Percentiles rank a stretch among this genome's conserved stretches.
These are phyloP conservation scores for Oehlia diaphana DNA, from an alignment of 192 early-diverging fungal genomes.

Conservation along the genomic window DNA sequence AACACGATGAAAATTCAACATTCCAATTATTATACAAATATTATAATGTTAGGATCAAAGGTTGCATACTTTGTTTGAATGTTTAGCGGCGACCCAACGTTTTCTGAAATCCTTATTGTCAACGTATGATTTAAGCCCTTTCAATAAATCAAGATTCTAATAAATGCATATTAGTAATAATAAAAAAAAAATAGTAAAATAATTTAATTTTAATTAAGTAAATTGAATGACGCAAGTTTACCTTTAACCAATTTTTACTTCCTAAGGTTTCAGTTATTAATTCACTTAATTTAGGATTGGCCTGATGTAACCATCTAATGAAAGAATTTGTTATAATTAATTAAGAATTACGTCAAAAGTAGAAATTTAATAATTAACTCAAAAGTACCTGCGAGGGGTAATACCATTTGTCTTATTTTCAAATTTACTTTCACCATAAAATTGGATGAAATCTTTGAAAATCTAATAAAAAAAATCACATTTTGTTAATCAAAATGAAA, in stretches of 20 bases:
- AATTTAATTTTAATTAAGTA: neutral
- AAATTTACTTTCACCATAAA: conserved; percentile 81
- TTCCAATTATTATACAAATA: neutral
- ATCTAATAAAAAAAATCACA: conserved; percentile 42
- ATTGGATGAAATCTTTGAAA: conserved; percentile 89
- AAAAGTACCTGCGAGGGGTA: conserved; percentile 71
- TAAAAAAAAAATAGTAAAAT: neutral
- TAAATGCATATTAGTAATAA: neutral
- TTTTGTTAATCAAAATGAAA: neutral
- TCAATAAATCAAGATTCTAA: conserved; percentile 66
- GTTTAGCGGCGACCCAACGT: conserved; percentile 89
- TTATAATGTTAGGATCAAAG: neutral
- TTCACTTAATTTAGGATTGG: conserved; percentile 82
- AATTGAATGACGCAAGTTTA: neutral
- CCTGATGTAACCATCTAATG: conserved; percentile 92
- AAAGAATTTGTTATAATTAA: conserved; percentile 20
- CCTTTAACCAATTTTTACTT: conserved; percentile 65
- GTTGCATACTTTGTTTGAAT: conserved; percentile 73
- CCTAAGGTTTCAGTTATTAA: conserved; percentile 85
- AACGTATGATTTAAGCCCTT: conserved; percentile 61
- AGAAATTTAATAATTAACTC: neutral
- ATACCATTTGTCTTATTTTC: conserved; percentile 98
- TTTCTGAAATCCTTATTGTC: conserved; percentile 73
- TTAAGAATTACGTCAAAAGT: conserved; percentile 15
- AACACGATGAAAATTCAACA: neutral